Conservation (phyloP, 2,329 filamentous ascomycete species). For the Fusarium camptoceras region DNA sequence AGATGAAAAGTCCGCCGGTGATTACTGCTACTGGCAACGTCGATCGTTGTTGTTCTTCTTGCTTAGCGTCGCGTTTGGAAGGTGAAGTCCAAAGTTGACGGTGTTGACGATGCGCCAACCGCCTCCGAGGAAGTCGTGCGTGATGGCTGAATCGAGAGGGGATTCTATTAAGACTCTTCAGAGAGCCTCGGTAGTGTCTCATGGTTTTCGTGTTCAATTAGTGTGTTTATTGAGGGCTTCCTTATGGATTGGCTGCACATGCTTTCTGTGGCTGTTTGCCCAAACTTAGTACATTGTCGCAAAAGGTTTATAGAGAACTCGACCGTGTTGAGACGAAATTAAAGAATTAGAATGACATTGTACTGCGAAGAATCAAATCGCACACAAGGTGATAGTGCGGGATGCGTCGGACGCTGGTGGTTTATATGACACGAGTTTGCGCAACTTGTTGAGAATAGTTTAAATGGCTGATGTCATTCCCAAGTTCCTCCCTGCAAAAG, state of each 20-base stretch:
- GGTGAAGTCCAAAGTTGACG: conserved; percentile 37
- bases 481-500: conserved; percentile 33
- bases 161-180: conserved; percentile 39
- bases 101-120: conserved; percentile 31
- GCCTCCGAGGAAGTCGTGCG: conserved; percentile 31
- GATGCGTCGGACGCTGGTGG: conserved; percentile 3
- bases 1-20: conserved; percentile 54
- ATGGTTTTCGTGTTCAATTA: conserved; percentile 32
- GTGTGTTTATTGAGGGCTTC: conserved; percentile 8
- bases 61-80: conserved; percentile 32
- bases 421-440: conserved; percentile 33
- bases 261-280: conserved; percentile 27
- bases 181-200: conserved; percentile 41
- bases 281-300: conserved; percentile 28
- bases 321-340: conserved; percentile 13
- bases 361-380: background rate
- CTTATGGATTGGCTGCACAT: conserved; percentile 28
- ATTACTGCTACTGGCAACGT: conserved; percentile 50
- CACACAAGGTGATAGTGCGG: background rate
- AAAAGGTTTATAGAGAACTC: background rate
- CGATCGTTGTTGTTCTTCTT: conserved; percentile 41
- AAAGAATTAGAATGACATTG: background rate
- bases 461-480: conserved; percentile 46
- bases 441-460: conserved; percentile 38
- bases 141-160: conserved; percentile 28